Evolutionary conservation across 495 filamentous ascomycete species (phyloP).

Genomic region (Rostrohypoxylon terebratum): DNA sequence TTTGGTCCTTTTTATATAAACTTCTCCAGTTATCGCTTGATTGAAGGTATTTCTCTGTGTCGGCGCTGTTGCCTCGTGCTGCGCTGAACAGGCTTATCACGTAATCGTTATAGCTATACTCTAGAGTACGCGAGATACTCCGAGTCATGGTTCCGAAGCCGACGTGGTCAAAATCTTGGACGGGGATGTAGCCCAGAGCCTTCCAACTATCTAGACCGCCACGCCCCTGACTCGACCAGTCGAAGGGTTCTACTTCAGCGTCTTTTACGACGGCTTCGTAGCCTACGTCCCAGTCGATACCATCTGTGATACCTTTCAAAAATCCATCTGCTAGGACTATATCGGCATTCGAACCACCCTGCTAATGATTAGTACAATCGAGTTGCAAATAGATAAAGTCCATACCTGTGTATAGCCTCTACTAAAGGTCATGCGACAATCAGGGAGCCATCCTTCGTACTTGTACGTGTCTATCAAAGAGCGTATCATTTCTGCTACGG

Average conservation of each 20-base stretch:
- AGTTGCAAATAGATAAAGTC: not conserved
- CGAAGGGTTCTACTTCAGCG: slow-evolving; percentile 76
- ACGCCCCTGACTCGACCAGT: slow-evolving; percentile 78
- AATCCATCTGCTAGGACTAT: slow-evolving; percentile 76
- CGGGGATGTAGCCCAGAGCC: slow-evolving; percentile 73
- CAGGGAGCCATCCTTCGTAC: slow-evolving; percentile 75
- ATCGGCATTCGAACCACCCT: slow-evolving; percentile 87
- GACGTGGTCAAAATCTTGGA: slow-evolving; percentile 73
- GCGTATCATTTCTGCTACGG: slow-evolving; percentile 74
- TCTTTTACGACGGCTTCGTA: slow-evolving; percentile 81
- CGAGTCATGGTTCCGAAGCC: slow-evolving; percentile 77
- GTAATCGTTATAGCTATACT: slow-evolving; percentile 85
- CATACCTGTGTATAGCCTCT: slow-evolving; percentile 76
- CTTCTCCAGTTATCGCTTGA: slow-evolving; percentile 76
- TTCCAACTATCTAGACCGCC: slow-evolving; percentile 78
- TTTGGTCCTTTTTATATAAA: slow-evolving; percentile 73
- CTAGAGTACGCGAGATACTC: slow-evolving; percentile 76
- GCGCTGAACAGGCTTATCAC: slow-evolving; percentile 73
- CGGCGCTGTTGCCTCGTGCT: slow-evolving; percentile 62
- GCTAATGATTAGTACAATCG: slow-evolving; percentile 32
- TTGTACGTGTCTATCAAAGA: slow-evolving; percentile 78
- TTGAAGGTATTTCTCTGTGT: slow-evolving; percentile 70
- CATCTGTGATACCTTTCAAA: slow-evolving; percentile 71
- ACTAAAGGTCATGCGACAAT: slow-evolving; percentile 72
- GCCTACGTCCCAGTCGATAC: slow-evolving; percentile 78